Base-by-base conservation (phyloP, 2,329 filamentous ascomycete genomes). In the Penicillium sp. region DNA sequence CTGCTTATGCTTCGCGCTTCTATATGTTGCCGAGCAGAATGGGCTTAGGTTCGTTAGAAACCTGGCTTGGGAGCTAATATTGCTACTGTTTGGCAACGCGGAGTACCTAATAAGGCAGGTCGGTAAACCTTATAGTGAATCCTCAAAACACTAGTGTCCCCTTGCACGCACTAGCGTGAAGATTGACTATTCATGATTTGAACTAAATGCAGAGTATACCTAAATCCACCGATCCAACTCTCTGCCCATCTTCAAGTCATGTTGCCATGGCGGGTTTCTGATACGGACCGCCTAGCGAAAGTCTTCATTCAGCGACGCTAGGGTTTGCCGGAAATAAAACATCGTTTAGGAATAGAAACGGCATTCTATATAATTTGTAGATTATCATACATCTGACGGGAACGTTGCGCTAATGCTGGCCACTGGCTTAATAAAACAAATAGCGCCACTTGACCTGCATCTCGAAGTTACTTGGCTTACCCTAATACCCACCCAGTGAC, bases 191-290 rank as follows among this genome's bases (percentile, higher is more conserved):
- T 22, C 22, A 2, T 22, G 22, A 22, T 22, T 22, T 22, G 22
- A 22, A 22, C 22, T 3, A 2, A 2, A 2, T 22, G 22, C 22
- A 22, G 22, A 22, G 22, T 22, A 22, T 22, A 22, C 22, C 22
- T 22, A 22, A 22, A 22, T 22, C 22, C 22, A 22, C 4, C 22
- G 29, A 31, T 5, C 8, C 9, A 31, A 10, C 13, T 9, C 48
- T 62, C 60, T n/a, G 57, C 60, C 60, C 58, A 55, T 58, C 22
- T 22, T 22, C n/a, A 22, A 22, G 3, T 22, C 22, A 22, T 58
- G 21, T 60, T 58, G 31, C 60, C 60, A 47, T 60, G 50, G 54
- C 59, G 61, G 52, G 35, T 52, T 60, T 39, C 60, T 60, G 63
- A 63, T 43, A 21, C 44, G 50, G 54, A 31, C 54, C 55, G 56